Percentiles rank a stretch among this genome's conserved stretches.
Evolutionary conservation across 192 early-diverging fungal species (phyloP).

Genomic region (Backusella australiensis): DNA sequence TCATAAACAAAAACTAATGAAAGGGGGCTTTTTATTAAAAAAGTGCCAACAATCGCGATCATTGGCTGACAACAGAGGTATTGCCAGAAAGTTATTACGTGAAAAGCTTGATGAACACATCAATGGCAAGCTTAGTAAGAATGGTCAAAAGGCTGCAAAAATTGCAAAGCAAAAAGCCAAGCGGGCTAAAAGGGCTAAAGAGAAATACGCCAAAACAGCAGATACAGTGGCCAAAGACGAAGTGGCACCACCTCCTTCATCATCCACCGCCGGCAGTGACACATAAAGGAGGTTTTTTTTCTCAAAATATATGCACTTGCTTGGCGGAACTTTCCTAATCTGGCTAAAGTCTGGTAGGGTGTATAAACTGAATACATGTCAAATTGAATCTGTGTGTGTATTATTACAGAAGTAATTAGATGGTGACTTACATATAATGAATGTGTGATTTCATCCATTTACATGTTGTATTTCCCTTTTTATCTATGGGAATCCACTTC

Average conservation of each 20-base stretch:
- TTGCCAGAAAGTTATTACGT: slow-evolving; percentile 61
- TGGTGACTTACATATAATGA: background rate
- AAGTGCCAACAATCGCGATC: slow-evolving; percentile 76
- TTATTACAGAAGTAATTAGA: background rate
- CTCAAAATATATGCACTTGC: no score
- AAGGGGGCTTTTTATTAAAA: background rate
- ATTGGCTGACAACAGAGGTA: slow-evolving; percentile 67
- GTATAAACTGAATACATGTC: background rate
- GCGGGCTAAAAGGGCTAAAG: slow-evolving; percentile 50
- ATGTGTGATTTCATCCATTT: background rate
- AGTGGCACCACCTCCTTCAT: background rate
- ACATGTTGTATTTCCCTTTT: background rate
- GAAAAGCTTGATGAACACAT: slow-evolving; percentile 66
- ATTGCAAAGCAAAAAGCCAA: slow-evolving; percentile 57
- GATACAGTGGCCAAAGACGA: background rate
- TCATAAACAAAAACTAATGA: background rate
- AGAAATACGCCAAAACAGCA: slow-evolving; percentile 47
- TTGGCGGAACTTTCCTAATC: background rate
- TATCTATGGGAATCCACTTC: background rate
- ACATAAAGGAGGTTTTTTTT: background rate
- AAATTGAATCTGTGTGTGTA: background rate
- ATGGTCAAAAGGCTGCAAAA: slow-evolving; percentile 58
- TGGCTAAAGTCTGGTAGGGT: background rate
- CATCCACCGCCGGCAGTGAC: background rate
- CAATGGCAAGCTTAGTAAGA: slow-evolving; percentile 65